Percentiles rank a stretch among this genome's conserved stretches.
phyloP scores from a whole-genome alignment of 192 early-diverging fungal species.

The Diversispora eburnea region DNA sequence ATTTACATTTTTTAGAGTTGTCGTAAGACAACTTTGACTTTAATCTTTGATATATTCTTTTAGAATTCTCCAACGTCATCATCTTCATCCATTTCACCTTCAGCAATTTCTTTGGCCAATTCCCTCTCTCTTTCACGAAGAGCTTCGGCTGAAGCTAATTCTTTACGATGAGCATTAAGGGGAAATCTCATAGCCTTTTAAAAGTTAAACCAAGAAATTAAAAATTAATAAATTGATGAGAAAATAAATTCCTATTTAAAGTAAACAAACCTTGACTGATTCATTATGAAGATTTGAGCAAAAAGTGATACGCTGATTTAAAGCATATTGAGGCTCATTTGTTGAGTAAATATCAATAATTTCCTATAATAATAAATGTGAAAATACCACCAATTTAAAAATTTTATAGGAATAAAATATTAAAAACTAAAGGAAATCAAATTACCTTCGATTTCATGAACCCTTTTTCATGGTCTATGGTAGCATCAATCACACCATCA shows the following conservation, averaged over 20 bases:
- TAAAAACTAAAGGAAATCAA: neutral
- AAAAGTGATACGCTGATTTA: conserved; percentile 91
- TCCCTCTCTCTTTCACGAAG: conserved; percentile 88
- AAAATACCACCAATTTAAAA: neutral
- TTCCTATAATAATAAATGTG: conserved; percentile 50
- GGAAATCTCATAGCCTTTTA: conserved; percentile 92
- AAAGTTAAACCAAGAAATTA: neutral
- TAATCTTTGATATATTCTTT: neutral
- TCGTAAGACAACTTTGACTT: too few relatives aligned
- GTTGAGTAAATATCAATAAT: conserved; percentile 94
- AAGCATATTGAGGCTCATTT: conserved; percentile 93
- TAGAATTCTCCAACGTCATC: conserved; percentile 28
- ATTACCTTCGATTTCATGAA: conserved; percentile 82
- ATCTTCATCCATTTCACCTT: conserved; percentile 83
- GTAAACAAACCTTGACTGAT: conserved; percentile 70
- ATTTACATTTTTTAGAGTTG: too few relatives aligned
- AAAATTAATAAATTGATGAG: neutral
- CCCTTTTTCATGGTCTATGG: conserved; percentile 89
- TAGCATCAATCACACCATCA: conserved; percentile 99
- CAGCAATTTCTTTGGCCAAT: conserved; percentile 88
- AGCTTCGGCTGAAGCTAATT: conserved; percentile 74
- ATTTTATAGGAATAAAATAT: neutral
- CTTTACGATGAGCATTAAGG: conserved; percentile 78
- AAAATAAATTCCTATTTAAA: neutral
- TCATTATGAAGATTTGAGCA: conserved; percentile 97